phyloP scores from a whole-genome alignment of 352 stramenopile genomes.

The Phytophthora syringae region DNA sequence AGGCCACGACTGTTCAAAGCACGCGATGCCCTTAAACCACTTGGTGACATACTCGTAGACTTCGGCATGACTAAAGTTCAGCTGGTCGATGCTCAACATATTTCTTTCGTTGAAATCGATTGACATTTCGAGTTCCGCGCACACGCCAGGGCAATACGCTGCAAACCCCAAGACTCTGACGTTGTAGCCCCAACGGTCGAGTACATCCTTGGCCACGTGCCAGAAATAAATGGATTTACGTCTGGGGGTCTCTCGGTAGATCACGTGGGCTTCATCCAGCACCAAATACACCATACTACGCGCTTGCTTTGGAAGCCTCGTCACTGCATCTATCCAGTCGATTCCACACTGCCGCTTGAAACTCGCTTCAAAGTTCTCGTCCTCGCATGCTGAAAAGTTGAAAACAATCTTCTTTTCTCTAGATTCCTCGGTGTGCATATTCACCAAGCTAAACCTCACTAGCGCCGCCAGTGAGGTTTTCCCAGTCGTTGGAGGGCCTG shows the following conservation, averaged over 20 bases:
- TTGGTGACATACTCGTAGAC: conserved; percentile 7
- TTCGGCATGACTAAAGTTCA: too few species aligned
- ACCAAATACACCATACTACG: conserved; percentile 11
- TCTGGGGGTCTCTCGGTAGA: background rate
- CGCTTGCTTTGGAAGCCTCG: background rate
- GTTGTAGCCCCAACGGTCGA: background rate
- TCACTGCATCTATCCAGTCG: background rate
- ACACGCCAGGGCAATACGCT: conserved; percentile 2
- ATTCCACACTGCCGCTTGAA: too few species aligned
- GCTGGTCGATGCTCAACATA: conserved; percentile 6
- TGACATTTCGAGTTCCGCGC: background rate
- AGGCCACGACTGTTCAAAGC: conserved; percentile 3
- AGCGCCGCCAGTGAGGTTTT: conserved; percentile 14
- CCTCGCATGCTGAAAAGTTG: background rate
- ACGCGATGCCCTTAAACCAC: conserved; percentile 12
- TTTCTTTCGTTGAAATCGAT: background rate
- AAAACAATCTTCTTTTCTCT: conserved; percentile 10
- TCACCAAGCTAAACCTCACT: background rate
- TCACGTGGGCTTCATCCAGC: conserved; percentile 5
- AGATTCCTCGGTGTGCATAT: background rate
- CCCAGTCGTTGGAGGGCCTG: conserved; percentile 2
- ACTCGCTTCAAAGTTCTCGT: conserved; percentile 3
- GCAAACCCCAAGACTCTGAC: conserved; percentile 15
- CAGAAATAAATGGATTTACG: conserved; percentile 6
- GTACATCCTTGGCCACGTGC: conserved; percentile 3